Conservation (phyloP, 441 rosid species). For the Bocquillonia castaneifolia region DNA sequence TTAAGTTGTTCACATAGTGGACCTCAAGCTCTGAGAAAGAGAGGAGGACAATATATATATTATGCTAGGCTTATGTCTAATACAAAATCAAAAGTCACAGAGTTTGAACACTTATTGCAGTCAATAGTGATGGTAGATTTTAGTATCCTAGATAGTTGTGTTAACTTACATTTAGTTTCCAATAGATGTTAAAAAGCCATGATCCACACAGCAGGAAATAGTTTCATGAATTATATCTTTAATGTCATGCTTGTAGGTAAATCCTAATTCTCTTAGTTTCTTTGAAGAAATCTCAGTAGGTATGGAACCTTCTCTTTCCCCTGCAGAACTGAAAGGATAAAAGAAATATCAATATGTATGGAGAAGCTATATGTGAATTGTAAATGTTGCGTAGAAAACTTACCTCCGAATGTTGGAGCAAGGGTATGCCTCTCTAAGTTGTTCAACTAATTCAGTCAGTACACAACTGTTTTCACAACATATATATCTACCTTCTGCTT, state of each 20-base stretch:
- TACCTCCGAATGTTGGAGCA: constrained; percentile 32
- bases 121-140: not conserved
- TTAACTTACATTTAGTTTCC: constrained; percentile 4
- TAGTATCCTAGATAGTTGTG: not conserved
- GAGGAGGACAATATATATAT: not conserved
- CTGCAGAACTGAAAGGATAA: constrained; percentile 31
- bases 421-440: constrained; percentile 36
- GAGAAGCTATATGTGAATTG: not conserved
- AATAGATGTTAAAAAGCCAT: constrained; percentile 35
- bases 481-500: constrained; percentile 56
- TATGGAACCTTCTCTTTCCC: constrained; percentile 22
- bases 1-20: not conserved
- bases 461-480: constrained; percentile 45
- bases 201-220: constrained; percentile 32
- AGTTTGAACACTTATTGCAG: not conserved
- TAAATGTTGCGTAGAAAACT: not conserved
- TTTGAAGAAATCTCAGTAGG: constrained; percentile 61
- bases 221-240: constrained; percentile 51
- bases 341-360: not conserved
- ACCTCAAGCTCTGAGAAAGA: not conserved
- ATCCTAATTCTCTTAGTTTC: constrained; percentile 59
- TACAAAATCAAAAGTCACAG: not conserved
- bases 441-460: constrained; percentile 40
- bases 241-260: constrained; percentile 44
- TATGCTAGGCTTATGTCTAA: not conserved